Evolutionary conservation across 2,329 filamentous ascomycete species (phyloP).

Genomic region (Aspergillus tubingensis): DNA sequence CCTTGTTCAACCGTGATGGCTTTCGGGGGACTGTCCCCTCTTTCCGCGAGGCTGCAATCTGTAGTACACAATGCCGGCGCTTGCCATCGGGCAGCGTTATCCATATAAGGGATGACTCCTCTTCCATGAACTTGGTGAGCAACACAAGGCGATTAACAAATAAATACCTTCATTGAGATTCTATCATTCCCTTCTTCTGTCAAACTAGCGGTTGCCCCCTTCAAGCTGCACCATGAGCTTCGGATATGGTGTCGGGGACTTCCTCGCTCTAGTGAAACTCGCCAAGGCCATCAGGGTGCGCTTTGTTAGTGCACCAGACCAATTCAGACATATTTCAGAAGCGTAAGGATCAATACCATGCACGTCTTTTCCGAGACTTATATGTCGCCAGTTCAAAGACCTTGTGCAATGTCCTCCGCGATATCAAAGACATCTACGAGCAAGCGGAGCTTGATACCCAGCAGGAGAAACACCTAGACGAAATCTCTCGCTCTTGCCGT

Average conservation of each 20-base stretch:
- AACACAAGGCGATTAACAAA: too few relatives aligned
- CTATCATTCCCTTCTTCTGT: not conserved
- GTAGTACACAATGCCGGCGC: too few relatives aligned
- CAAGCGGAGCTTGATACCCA: conserved; percentile 16
- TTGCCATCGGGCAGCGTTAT: too few relatives aligned
- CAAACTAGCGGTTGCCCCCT: not conserved
- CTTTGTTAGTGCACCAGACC: conserved; percentile 28
- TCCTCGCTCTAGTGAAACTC: conserved; percentile 32
- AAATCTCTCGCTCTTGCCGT: not conserved
- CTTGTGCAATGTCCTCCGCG: conserved; percentile 30
- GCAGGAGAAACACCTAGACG: conserved; percentile 15
- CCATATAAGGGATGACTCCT: too few relatives aligned
- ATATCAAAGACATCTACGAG: conserved; percentile 25
- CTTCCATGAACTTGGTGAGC: too few relatives aligned
- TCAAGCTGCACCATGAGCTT: conserved; percentile 31
- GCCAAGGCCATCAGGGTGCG: conserved; percentile 28
- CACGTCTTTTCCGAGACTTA: not conserved
- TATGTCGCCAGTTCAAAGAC: conserved; percentile 23
- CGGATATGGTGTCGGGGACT: conserved; percentile 38
- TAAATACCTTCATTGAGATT: too few relatives aligned
- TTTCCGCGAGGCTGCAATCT: too few relatives aligned
- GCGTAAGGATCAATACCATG: conserved; percentile 15
- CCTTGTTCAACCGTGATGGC: too few relatives aligned
- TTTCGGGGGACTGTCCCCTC: too few relatives aligned
- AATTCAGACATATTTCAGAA: conserved; percentile 22